Conservation (phyloP, 345 rosid genomes). For the Raphanus raphanistrum region DNA sequence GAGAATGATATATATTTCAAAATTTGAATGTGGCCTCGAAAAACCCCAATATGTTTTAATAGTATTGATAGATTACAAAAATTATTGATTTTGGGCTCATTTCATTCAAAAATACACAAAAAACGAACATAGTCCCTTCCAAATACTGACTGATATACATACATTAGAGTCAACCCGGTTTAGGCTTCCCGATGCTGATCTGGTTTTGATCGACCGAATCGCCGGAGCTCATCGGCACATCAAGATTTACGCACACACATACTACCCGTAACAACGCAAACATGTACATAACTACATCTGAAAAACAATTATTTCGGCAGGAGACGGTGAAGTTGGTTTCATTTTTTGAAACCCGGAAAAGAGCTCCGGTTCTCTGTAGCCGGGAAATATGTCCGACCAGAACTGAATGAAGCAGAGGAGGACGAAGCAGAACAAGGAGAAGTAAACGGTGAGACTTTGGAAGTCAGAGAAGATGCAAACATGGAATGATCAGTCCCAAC, state of each 20-base stretch:
- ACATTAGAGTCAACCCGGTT: conserved; percentile 22
- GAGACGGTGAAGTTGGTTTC: background rate
- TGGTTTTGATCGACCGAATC: conserved; percentile 20
- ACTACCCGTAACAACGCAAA: background rate
- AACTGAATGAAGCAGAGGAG: conserved; percentile 29
- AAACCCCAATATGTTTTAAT: no score
- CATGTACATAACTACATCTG: conserved; percentile 12
- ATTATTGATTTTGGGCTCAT: background rate
- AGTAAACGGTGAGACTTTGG: conserved; percentile 14
- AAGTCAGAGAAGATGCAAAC: conserved; percentile 31
- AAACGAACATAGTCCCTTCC: conserved; percentile 20
- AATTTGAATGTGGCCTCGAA: no score
- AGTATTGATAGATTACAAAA: background rate
- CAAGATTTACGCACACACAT: background rate
- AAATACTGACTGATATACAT: background rate
- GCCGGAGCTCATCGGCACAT: conserved; percentile 23
- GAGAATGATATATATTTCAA: no score
- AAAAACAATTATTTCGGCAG: background rate
- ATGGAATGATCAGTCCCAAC: conserved; percentile 29
- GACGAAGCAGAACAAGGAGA: conserved; percentile 3
- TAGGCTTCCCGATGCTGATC: conserved; percentile 15
- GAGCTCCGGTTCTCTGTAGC: conserved; percentile 38
- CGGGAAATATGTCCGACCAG: conserved; percentile 33
- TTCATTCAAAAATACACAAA: background rate
- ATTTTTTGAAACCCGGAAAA: conserved; percentile 39